Percentiles rank a stretch among this genome's conserved stretches.
Conservation (phyloP, 352 stramenopile species). For the Globisporangium radiosum region DNA sequence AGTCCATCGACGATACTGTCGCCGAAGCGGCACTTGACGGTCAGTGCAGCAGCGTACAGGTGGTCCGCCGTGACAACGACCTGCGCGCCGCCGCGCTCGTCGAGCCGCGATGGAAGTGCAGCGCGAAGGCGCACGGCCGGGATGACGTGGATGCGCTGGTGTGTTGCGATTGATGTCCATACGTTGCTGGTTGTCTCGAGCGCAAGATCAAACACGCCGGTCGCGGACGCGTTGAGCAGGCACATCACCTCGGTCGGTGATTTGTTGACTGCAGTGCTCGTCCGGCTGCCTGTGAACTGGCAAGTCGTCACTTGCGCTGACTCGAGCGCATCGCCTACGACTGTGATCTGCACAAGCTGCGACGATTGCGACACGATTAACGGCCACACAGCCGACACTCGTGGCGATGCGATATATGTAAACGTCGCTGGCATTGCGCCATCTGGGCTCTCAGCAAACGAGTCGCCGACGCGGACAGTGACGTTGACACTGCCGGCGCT, state of each 20-base stretch:
- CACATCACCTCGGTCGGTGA: constrained; percentile 15
- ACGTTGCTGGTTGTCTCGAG: constrained; percentile 13
- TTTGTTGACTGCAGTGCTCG: background rate
- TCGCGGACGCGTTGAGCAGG: constrained; percentile 24
- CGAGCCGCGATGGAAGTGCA: constrained; percentile 24
- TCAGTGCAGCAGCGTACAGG: constrained; percentile 13
- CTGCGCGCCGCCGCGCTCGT: constrained; percentile 36
- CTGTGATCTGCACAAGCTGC: constrained; percentile 14
- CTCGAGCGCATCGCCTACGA: constrained; percentile 24
- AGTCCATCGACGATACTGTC: constrained; percentile 17
- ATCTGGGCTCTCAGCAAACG: constrained; percentile 17
- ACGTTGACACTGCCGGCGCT: constrained; percentile 15
- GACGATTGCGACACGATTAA: constrained; percentile 25
- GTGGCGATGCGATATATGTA: constrained; percentile 18
- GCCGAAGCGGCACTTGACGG: constrained; percentile 34
- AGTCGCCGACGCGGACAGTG: constrained; percentile 19
- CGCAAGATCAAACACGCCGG: constrained; percentile 18
- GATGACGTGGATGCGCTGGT: constrained; percentile 26
- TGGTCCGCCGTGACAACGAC: constrained; percentile 26
- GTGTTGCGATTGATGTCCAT: constrained; percentile 13
- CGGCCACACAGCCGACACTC: constrained; percentile 22
- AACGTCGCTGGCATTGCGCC: constrained; percentile 12
- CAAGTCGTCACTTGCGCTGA: constrained; percentile 17
- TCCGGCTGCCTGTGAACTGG: constrained; percentile 14
- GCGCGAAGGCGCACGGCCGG: constrained; percentile 14